A percentile compares a stretch with the other conserved stretches of the same genome.
These are phyloP conservation scores for Mycena haematopus DNA, from an alignment of 768 basidiomycete genomes.

Conservation along the genomic window DNA sequence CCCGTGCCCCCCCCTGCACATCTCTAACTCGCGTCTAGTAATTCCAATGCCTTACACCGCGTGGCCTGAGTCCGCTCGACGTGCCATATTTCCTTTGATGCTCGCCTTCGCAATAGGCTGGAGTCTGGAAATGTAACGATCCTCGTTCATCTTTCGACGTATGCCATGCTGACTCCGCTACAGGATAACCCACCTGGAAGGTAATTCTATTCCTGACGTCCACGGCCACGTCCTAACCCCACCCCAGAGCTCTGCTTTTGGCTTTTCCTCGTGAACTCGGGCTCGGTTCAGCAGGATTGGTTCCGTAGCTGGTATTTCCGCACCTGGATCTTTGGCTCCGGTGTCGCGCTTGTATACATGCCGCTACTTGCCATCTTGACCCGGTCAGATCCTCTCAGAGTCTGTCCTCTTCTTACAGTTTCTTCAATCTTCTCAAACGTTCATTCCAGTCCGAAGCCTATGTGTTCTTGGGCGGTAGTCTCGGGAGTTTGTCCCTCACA, in stretches of 20 bases:
- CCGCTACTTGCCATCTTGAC: slow-evolving; percentile 74
- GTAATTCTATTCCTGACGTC: slow-evolving; percentile 40
- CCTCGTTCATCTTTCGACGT: background rate
- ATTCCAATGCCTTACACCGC: slow-evolving; percentile 66
- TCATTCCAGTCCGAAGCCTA: slow-evolving; percentile 66
- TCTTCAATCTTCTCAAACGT: background rate
- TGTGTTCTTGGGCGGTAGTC: slow-evolving; percentile 70
- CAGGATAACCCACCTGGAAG: slow-evolving; percentile 84
- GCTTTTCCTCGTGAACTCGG: slow-evolving; percentile 79
- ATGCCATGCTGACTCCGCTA: background rate
- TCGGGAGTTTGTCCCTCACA: slow-evolving; percentile 74
- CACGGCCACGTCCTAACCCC: slow-evolving; percentile 2
- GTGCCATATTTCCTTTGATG: slow-evolving; percentile 68
- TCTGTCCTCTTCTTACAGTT: slow-evolving; percentile 35
- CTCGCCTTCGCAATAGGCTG: slow-evolving; percentile 71
- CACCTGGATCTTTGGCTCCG: slow-evolving; percentile 72
- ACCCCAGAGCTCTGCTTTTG: slow-evolving; percentile 81
- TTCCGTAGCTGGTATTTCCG: slow-evolving; percentile 79
- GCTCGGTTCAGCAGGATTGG: slow-evolving; percentile 72
- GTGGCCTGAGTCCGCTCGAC: slow-evolving; percentile 56
- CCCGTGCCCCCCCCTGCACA: background rate
- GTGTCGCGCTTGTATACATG: slow-evolving; percentile 66
- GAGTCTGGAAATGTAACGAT: slow-evolving; percentile 75
- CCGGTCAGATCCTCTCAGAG: slow-evolving; percentile 63
- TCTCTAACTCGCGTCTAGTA: slow-evolving; percentile 46